Evolutionary conservation across 768 basidiomycete species (phyloP), one percentile per base, ranked within the genome.

Genomic region (Leccinum fibrillosum): DNA sequence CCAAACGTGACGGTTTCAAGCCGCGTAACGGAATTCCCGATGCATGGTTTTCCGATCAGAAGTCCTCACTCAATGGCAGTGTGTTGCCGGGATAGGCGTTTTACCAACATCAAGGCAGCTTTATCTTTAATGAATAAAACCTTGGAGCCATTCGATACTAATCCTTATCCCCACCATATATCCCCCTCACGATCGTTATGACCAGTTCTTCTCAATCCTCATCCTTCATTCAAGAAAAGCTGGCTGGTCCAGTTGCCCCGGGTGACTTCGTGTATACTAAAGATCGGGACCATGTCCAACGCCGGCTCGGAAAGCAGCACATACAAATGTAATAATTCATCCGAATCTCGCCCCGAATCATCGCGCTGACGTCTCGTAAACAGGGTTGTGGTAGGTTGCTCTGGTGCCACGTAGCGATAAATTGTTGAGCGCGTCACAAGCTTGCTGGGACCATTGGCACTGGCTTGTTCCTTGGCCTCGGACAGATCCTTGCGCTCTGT

Each of bases 391-490:
- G 66, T 68, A 53, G 23, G 67, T 57, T 19, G 5, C 17, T 58
- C n/a, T 54, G 13, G 19, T 54, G 13, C 3, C n/a, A 17, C 11
- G 5, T 50, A 12, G 2, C 0, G 45, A 34, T 13, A 23, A 28
- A 25, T 2, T 19, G 42, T 49, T 64, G 50, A 66, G 2, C 17
- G 10, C 30, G 13, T 37, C 34, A 49, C 44, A 53, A 69, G 67
- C 61, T 73, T 58, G 72, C 70, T 21, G 70, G 72, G 17, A 64
- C 62, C 2, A 66, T 73, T 25, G 72, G 72, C 21, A 72, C 72
- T 0, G 72, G 72, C 10, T 65, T 73, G 19, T 73, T 73, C 58
- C 51, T 70, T 10, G 72, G 72, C 10, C 62, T 73, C 17, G 72
- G 72, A 25, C 51, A 64, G 49, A 60, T 73, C 21, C 70, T 72